Conservation (phyloP, 345 rosid genomes). For the Salix arbutifolia region DNA sequence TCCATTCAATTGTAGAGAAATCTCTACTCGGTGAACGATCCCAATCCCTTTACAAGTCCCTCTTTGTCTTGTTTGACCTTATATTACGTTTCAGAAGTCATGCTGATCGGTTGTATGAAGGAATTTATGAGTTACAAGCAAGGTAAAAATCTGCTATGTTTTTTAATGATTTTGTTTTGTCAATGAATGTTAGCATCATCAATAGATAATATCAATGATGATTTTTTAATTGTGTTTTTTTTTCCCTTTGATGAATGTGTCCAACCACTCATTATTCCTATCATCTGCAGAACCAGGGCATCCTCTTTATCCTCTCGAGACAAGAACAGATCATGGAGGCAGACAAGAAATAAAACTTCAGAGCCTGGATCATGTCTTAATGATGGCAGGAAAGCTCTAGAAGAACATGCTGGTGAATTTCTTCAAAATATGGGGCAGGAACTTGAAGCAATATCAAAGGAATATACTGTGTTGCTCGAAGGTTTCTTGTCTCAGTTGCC, state of each 20-base stretch:
- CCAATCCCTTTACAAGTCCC: conserved; percentile 65
- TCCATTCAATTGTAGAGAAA: conserved; percentile 75
- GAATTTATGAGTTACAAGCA: conserved; percentile 77
- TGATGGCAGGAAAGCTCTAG: conserved; percentile 82
- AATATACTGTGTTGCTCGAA: conserved; percentile 66
- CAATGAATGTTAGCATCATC: not conserved
- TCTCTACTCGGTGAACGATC: conserved; percentile 94
- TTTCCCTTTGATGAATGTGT: not conserved
- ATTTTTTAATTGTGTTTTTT: not conserved
- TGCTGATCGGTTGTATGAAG: conserved; percentile 85
- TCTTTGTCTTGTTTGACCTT: conserved; percentile 83
- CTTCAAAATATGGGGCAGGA: conserved; percentile 76
- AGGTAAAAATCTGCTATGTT: conserved; percentile 43
- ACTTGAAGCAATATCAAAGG: conserved; percentile 63
- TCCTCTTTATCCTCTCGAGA: conserved; percentile 50
- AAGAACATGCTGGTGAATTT: conserved; percentile 88
- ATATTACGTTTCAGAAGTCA: conserved; percentile 80
- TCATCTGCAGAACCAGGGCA: conserved; percentile 47
- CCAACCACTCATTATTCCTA: not conserved
- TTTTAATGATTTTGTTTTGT: not conserved
- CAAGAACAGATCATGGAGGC: conserved; percentile 38
- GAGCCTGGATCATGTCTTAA: conserved; percentile 63
- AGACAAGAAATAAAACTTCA: conserved; percentile 31
- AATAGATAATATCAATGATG: not conserved
- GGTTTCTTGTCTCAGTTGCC: conserved; percentile 84